Base-by-base conservation (phyloP, 305 asterid species). In the Fraxinus baroniana region DNA sequence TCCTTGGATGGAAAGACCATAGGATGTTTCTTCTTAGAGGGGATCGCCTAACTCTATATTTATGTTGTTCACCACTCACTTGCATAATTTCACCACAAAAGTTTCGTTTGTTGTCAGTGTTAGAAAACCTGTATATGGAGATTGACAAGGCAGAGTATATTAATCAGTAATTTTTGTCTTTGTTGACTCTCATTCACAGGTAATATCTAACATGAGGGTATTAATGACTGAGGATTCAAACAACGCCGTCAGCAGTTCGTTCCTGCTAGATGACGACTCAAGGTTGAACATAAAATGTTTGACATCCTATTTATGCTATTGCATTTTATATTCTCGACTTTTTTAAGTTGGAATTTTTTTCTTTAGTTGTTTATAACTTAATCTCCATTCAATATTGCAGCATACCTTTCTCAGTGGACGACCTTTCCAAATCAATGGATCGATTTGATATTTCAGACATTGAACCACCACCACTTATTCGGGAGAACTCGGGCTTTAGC, bases 401-500 rank as follows among this genome's bases (percentile, higher is more conserved):
- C 92, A 94, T 96, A 84, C 99, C 99, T 1, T 96, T 96, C 88
- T 93, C 98, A 12, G 98, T 93, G 36, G 99, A 96, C 78, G 98
- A 94, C 78, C 91, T 96, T 80, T 96, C 98, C 24, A 94, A 94
- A 87, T 94, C 99, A 70, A 91, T 92, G 98, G 98, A 94, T 46
- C 91, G 89, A 77, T 88, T 94, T 78, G 98, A 91, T 80, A 91
- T 94, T 74, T 87, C 92, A 79, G 98, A 96, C 86, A 93, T 96
- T 7, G 99, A 96, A 84, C 97, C 99, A n/a, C 99, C 99, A 0
- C 94, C 98, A 20, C 98, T 96, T 75, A 90, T 96, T 81, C 98
- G 98, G 1, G 98, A 96, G 86, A 96, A 94, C 86, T 91, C 98
- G 1, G 98, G 98, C 81, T 96, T 96, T 92, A 93, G 98, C 90